Base-by-base conservation (phyloP, 2,329 filamentous ascomycete genomes). In the Karstenula rhodostoma region DNA sequence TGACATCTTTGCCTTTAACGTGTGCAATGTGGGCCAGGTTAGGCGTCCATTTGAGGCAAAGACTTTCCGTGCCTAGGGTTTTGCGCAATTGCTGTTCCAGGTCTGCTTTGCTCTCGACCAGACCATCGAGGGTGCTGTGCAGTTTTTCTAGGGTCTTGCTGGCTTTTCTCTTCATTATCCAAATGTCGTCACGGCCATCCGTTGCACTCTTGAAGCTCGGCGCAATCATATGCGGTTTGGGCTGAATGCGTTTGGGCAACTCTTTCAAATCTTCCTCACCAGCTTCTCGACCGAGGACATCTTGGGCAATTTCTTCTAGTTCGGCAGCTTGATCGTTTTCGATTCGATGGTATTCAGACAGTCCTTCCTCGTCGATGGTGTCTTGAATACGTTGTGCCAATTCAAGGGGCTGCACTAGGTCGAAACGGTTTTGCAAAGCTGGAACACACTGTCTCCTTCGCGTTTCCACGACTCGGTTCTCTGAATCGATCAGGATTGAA, bases 331-430 rank as follows among this genome's bases (percentile, higher is more conserved):
- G 88, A 55, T 85, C 87, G 62, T 94, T 89, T 67, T 95, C 89
- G 1, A 90, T 84, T 37, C 90, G 86, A 69, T 97, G 94, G 69
- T 92, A 89, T 66, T 92, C 88, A 17, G 89, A 84, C n/a, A 98
- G 81, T 0, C 93, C 92, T 64, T 97, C 94, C 78, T 98, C 95
- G 70, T 99, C 95, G 59, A 99, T 96, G 4, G 94, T 89, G 2
- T 86, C 82, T 52, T 86, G 80, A 60, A 99, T 97, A 23, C 85
- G 86, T 23, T 82, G 79, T 2, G 94, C 91, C 4, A 98, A 85
- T 44, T 86, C 83, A 12, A 82, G 79, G 0, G 93, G 91, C 2
- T 87, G 86, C 13, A 86, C 82, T 22, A 97, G 82, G 56, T 87
- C 83, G 46, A 95, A 87, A 7, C 90, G 86, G 22, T 76, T 77